Evolutionary conservation across 164 flowering plant genomes (phyloP).

Genomic region (Santalum album): DNA sequence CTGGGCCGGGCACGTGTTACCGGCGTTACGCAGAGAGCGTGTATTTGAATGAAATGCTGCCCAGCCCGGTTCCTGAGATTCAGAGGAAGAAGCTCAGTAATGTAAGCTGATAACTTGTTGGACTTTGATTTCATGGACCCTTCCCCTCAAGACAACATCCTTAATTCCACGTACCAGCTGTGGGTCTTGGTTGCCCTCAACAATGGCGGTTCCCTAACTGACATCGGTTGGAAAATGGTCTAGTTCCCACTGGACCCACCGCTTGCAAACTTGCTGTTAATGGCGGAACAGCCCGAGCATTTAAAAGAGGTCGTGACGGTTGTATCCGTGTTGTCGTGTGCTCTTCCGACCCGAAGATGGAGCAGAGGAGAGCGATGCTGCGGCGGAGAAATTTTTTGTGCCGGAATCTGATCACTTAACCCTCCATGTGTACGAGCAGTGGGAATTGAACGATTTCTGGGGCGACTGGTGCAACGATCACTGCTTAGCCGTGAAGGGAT

Average conservation of each 20-base stretch:
- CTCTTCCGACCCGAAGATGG: conserved; percentile 88
- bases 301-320: conserved; percentile 74
- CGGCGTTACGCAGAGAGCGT: conserved; percentile 77
- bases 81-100: conserved; percentile 90
- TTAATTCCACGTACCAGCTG: conserved; percentile 88
- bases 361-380: conserved; percentile 88
- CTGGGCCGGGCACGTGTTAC: conserved; percentile 92
- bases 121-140: conserved; percentile 99
- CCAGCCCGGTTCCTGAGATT: conserved; percentile 86
- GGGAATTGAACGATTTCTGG: conserved; percentile 67
- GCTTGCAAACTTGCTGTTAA: conserved; percentile 87
- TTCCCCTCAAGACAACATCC: conserved; percentile 89
- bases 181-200: conserved; percentile 89
- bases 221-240: conserved; percentile 95
- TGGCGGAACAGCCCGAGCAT: conserved; percentile 67
- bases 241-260: conserved; percentile 94
- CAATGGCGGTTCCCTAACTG: conserved; percentile 69
- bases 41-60: conserved; percentile 75
- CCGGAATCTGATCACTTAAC: conserved; percentile 95
- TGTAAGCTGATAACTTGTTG: conserved; percentile 71
- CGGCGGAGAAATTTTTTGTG: conserved; percentile 78
- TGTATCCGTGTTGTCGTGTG: conserved; percentile 89
- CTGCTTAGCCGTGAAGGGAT: conserved; percentile 73
- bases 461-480: conserved; percentile 96
- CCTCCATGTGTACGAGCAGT: conserved; percentile 73